A percentile compares a stretch with the other conserved stretches of the same genome.
phyloP scores from a whole-genome alignment of 1,284 basidiomycete species.

The Trichosporon coremiiforme region DNA sequence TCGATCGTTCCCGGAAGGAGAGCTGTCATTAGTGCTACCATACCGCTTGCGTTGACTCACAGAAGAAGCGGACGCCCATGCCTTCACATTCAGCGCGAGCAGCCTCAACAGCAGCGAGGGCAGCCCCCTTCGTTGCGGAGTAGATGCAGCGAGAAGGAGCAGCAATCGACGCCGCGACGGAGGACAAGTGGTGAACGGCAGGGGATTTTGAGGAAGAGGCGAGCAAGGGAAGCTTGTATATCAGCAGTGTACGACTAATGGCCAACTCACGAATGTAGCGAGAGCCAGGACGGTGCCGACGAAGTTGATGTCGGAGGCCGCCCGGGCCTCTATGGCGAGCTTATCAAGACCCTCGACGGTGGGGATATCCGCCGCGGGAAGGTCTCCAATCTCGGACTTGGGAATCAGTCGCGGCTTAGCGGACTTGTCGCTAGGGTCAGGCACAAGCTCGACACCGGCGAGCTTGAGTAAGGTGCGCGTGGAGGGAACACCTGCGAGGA shows the following conservation, averaged over 20 bases:
- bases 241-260: too few relatives aligned
- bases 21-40: slow-evolving; percentile 31
- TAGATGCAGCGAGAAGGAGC: slow-evolving; percentile 85
- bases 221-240: slow-evolving; percentile 72
- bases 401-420: slow-evolving; percentile 26
- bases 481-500: slow-evolving; percentile 83
- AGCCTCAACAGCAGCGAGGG: slow-evolving; percentile 72
- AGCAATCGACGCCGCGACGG: slow-evolving; percentile 75
- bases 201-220: slow-evolving; percentile 69
- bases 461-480: slow-evolving; percentile 74
- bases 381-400: slow-evolving; percentile 9
- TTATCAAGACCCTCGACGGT: slow-evolving; percentile 50
- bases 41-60: slow-evolving; percentile 33
- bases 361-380: slow-evolving; percentile 24
- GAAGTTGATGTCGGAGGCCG: slow-evolving; percentile 57
- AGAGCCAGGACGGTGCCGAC: slow-evolving; percentile 59
- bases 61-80: slow-evolving; percentile 54
- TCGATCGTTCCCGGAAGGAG: slow-evolving; percentile 60
- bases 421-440: slow-evolving; percentile 18
- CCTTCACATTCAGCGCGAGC: slow-evolving; percentile 63
- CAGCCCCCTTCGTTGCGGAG: slow-evolving; percentile 78
- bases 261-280: slow-evolving; percentile 53
- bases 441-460: slow-evolving; percentile 63
- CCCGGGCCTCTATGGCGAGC: slow-evolving; percentile 54
- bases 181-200: slow-evolving; percentile 76